Base-by-base conservation (phyloP, 306 rosid genomes). In the peach (Prunus persica) region DNA sequence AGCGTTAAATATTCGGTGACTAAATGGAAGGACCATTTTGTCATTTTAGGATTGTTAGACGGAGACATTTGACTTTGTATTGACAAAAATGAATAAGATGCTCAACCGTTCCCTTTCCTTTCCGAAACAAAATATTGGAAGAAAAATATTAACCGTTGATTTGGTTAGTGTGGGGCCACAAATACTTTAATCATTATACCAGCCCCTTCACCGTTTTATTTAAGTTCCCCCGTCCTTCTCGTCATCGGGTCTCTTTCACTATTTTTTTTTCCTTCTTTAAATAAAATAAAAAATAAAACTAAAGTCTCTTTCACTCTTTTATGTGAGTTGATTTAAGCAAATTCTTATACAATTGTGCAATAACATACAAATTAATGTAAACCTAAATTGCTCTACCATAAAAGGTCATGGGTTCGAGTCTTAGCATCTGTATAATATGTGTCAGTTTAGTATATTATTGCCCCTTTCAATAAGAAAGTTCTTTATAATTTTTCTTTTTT, bases 381-480 rank as follows among this genome's bases (percentile, higher is more conserved):
- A 34, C 7, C 7, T 34, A 34, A 34, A 34, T 34, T 34, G 1
- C 8, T 34, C 8, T 34, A 1, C 41, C 0, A 34, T 34, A 34
- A 34, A 6, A 34, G 41, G 41, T 34, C 8, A 1, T 34, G 41
- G 0, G 8, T 34, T 34, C 6, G 8, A 34, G 8, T 34, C 0
- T 32, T 32, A 32, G 0, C 0, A 32, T 32, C 0, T 0, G 0
- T 32, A 32, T 32, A 32, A 1, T 32, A 1, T 32, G 38, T 5
- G 1, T 32, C 6, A 32, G 1, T 32, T 32, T 32, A 32, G 0
- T 32, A 32, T 32, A 32, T 32, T 32, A 32, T 32, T 0, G 0
- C 7, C 0, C 0, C 0, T 32, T 0, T 32, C 1, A 32, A 32
- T 32, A 32, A 0, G 1, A 32, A 46, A 46, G 0, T 0, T 46